Evolutionary conservation across 768 basidiomycete genomes (phyloP).

Genomic region (Lactifluus subvellereus): DNA sequence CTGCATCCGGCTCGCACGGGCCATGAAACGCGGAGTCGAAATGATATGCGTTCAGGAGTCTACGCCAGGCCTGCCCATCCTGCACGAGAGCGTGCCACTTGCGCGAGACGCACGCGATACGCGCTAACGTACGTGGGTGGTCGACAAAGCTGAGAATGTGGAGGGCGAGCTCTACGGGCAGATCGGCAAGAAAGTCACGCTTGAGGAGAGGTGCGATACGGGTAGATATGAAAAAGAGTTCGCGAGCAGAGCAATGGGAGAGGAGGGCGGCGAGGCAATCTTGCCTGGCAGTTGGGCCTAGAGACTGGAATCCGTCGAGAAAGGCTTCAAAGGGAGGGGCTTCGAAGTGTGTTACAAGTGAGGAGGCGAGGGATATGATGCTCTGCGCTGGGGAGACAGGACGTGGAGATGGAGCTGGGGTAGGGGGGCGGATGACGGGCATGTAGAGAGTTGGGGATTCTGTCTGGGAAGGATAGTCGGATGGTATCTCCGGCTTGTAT

Average conservation of each 20-base stretch:
- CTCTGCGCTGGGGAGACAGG: conserved; percentile 9
- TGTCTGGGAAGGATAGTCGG: too few relatives aligned
- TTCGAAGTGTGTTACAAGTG: neutral
- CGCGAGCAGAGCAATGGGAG: conserved; percentile 16
- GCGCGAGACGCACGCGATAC: conserved; percentile 20
- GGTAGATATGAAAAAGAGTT: conserved; percentile 21
- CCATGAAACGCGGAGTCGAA: conserved; percentile 15
- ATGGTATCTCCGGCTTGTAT: too few relatives aligned
- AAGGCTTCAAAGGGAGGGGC: neutral
- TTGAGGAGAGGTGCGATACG: conserved; percentile 23
- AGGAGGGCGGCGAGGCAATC: conserved; percentile 19
- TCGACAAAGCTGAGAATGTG: conserved; percentile 22
- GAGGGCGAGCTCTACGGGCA: conserved; percentile 23
- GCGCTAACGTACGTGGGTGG: conserved; percentile 20
- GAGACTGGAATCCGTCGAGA: conserved; percentile 8
- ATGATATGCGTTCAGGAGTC: conserved; percentile 11
- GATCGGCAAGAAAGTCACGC: conserved; percentile 23
- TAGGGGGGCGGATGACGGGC: conserved; percentile 21
- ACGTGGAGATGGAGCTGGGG: conserved; percentile 24
- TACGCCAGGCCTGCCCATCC: conserved; percentile 21
- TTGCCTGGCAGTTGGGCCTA: conserved; percentile 4
- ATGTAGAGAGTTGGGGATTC: neutral
- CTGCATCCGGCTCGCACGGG: conserved; percentile 3
- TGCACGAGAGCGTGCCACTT: conserved; percentile 22
- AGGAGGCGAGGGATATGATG: neutral